Evolutionary conservation across 768 basidiomycete species (phyloP), one percentile per base, ranked within the genome.

Genomic region (Rhodotorula kratochvilovae): DNA sequence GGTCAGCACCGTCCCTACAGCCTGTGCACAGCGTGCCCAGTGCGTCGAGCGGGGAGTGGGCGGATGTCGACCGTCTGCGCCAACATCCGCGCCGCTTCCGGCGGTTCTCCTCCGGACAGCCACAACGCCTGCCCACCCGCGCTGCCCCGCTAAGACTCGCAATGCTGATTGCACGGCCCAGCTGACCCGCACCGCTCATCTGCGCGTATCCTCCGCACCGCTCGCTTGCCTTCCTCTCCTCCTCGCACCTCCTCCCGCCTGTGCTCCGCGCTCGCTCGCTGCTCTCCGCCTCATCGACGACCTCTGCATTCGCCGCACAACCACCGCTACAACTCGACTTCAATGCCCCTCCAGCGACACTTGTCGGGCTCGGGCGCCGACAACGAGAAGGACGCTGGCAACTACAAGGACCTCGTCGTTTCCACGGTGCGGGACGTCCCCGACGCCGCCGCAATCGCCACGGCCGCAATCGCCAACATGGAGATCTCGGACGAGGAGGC

Each of bases 391-490:
- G 57, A 42, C 57, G 21, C 23, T 13, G 63, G 39, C 8, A 39
- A 39, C 39, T 39, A 25, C 29, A 64, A 64, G 31, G 63, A 63
- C 29, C 11, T 55, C 39, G 8, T 4, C 63, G n/a, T 43, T 2
- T 42, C 63, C 2, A 19, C 4, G 2, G 31, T 83, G 48, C 83
- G 84, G 72, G 88, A 82, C 25, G 81, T 79, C 10, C 55, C 33
- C 61, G 84, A 81, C 25, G 84, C 80, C 5, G 63, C 63, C 3
- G 53, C 63, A 19, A 23, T 43, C 13, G 19, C 29, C 78, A 78
- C 67, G 76, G 79, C 67, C 23, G 19, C 61, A 66, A 51, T 74
- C 43, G 21, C 83, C 82, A 12, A 89, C 88, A 77, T 90, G 90
- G 7, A 89, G 42, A 36, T 75, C 33, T 29, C 42, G 1, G 56